Conservation (phyloP, 139 green algal species). For the Dunaliella primolecta region DNA sequence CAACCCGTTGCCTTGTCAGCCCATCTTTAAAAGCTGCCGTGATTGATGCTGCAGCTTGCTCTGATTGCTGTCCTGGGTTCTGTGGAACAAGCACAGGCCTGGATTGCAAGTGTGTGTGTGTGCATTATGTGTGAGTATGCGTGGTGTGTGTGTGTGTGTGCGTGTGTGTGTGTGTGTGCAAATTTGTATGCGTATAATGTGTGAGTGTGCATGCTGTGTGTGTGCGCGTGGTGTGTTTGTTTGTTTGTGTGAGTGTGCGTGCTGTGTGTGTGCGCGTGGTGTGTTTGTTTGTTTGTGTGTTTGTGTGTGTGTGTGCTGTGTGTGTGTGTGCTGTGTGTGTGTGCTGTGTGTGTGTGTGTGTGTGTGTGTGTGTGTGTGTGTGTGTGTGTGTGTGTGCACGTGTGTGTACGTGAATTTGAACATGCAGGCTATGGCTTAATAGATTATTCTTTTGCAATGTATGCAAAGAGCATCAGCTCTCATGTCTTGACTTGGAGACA, state of each 20-base stretch:
- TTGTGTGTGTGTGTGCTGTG: not conserved
- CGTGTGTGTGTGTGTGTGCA: not conserved
- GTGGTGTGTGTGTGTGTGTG: not conserved
- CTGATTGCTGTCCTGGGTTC: slow-evolving; percentile 42
- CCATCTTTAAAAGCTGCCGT: slow-evolving; percentile 61
- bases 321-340: not conserved
- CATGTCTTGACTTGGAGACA: too few relatives aligned
- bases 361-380: too few relatives aligned
- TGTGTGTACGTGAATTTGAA: too few relatives aligned
- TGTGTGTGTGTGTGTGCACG: too few relatives aligned
- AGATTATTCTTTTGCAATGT: too few relatives aligned
- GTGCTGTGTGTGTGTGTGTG: too few relatives aligned
- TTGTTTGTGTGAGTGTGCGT: too few relatives aligned
- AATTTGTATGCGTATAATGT: not conserved
- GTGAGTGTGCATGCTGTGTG: not conserved
- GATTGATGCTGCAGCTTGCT: slow-evolving; percentile 60
- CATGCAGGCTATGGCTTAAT: too few relatives aligned
- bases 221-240: too few relatives aligned
- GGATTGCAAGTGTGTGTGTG: not conserved
- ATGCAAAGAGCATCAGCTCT: too few relatives aligned
- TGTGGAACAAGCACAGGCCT: slow-evolving; percentile 17
- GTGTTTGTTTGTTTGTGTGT: not conserved
- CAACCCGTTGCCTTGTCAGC: slow-evolving; percentile 59
- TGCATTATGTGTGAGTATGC: not conserved
- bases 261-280: too few relatives aligned